Conservation (phyloP, 371 early-diverging fungal species). For the Mucor piriformis region DNA sequence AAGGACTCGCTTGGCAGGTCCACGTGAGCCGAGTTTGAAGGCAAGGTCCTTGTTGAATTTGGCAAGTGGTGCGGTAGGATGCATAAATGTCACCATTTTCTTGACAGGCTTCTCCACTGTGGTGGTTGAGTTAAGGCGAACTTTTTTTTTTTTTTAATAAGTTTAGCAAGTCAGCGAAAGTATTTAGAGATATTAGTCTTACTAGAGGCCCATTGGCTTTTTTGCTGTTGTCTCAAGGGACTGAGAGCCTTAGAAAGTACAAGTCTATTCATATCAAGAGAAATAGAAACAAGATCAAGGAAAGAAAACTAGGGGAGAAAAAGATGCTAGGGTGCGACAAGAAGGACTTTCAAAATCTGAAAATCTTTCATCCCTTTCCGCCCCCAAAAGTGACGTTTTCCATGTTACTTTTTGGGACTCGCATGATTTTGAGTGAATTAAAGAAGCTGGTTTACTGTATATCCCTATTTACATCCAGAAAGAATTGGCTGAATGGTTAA, state of each 20-base stretch:
- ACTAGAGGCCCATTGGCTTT: conserved; percentile 7
- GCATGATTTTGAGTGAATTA: too few species aligned
- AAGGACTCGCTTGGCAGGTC: conserved; percentile 14
- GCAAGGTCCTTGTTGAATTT: conserved; percentile 31
- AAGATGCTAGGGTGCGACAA: conserved; percentile 1
- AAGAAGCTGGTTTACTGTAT: too few species aligned
- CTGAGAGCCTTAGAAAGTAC: conserved; percentile 1
- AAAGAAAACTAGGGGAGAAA: conserved; percentile 13
- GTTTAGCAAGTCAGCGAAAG: not conserved
- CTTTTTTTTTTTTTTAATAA: not conserved
- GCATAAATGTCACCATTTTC: conserved; percentile 27
- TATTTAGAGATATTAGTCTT: not conserved
- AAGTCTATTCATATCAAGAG: conserved; percentile 10
- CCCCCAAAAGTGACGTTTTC: too few species aligned
- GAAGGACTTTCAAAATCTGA: not conserved
- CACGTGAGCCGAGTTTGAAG: conserved; percentile 12
- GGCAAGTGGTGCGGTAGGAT: conserved; percentile 40
- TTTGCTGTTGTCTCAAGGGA: not conserved
- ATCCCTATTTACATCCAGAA: too few species aligned
- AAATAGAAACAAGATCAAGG: not conserved
- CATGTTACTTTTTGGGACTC: too few species aligned
- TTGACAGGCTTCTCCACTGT: not conserved
- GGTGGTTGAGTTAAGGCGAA: not conserved
- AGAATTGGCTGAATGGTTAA: too few species aligned
- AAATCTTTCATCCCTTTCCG: too few species aligned